Evolutionary conservation across 2,329 filamentous ascomycete species (phyloP), one percentile per base, ranked within the genome.

Genomic region (Xylaria sp.): DNA sequence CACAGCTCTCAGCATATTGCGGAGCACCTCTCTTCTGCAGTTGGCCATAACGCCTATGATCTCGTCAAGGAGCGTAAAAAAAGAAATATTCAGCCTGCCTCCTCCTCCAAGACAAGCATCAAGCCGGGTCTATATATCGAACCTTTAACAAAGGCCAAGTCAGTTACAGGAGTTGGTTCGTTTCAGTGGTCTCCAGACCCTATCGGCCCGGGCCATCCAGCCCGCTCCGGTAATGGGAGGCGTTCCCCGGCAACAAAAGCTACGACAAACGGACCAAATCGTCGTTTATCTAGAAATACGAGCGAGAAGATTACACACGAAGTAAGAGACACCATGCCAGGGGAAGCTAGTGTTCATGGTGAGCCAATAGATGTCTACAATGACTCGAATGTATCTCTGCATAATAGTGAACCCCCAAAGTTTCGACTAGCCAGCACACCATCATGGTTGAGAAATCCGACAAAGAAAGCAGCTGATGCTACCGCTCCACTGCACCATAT

Each of bases 1-100:
- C 76, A 80, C 60, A 75, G 75, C 56, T 72, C 76, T 20, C 75
- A 78, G 36, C 80, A 82, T 67, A 79, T 79, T 64, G 72, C 78
- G 54, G 78, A 80, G 54, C 79, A 81, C 54, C 72, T 82, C 13
- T 74, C 77, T 15, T 64, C 63, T 18, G 72, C 64, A 39, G n/a
- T 69, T 15, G 72, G 68, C 7, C 68, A 69, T 31, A 62, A 60
- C 36, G 70, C 55, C 23, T 63, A 71, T 52, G 62, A 73, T 46
- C 48, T 71, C 15, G 23, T 63, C 23, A 33, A 65, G 18, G 59
- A 48, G 23, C 52, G 33, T 7, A 59, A 46, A 54, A 13, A 8
- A 20, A 55, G 58, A 41, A 25, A 10, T 8, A 56, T 28, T 39
- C 18, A 49, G 31, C 9, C 36, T 3, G 28, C 18, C n/a, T 41